Conservation (phyloP, 345 rosid genomes). For the Iberis pinnata region DNA sequence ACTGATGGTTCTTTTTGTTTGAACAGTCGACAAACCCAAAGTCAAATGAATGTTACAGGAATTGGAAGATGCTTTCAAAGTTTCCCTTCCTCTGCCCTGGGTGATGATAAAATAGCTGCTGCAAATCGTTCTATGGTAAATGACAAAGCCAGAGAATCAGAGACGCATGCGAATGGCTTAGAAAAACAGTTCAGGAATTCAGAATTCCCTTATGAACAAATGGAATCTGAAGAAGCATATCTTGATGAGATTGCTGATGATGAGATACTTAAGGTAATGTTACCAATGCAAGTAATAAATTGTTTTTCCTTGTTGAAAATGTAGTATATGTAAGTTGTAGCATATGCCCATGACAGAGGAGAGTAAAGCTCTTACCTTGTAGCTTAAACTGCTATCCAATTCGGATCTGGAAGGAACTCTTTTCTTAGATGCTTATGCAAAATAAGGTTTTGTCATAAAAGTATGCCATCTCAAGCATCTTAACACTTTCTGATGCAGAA, state of each 20-base stretch:
- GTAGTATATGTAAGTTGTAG: slow-evolving; percentile 1
- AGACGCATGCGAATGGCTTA: slow-evolving; percentile 24
- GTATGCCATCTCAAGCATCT: slow-evolving; percentile 15
- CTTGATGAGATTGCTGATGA: slow-evolving; percentile 71
- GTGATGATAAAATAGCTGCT: slow-evolving; percentile 23
- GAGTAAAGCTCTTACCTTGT: slow-evolving; percentile 11
- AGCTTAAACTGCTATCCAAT: background rate
- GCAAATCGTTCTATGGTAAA: slow-evolving; percentile 28
- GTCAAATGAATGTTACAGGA: slow-evolving; percentile 26
- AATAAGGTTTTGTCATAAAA: slow-evolving; percentile 37
- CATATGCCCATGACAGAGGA: slow-evolving; percentile 11
- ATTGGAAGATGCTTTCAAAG: slow-evolving; percentile 29
- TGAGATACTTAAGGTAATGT: slow-evolving; percentile 72
- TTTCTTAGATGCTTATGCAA: slow-evolving; percentile 8
- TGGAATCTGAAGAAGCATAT: slow-evolving; percentile 34
- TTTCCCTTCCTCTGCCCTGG: slow-evolving; percentile 25
- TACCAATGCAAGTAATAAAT: slow-evolving; percentile 4
- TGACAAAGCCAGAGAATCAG: slow-evolving; percentile 29
- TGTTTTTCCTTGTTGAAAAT: slow-evolving; percentile 3
- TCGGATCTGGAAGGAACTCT: background rate
- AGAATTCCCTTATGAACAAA: slow-evolving; percentile 26
- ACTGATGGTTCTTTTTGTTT: slow-evolving; percentile 25
- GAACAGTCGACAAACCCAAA: slow-evolving; percentile 28
- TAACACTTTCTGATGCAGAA: slow-evolving; percentile 43
- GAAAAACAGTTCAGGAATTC: slow-evolving; percentile 33